Conservation (phyloP, 1,284 basidiomycete species). For the Hymenochaete sp. region DNA sequence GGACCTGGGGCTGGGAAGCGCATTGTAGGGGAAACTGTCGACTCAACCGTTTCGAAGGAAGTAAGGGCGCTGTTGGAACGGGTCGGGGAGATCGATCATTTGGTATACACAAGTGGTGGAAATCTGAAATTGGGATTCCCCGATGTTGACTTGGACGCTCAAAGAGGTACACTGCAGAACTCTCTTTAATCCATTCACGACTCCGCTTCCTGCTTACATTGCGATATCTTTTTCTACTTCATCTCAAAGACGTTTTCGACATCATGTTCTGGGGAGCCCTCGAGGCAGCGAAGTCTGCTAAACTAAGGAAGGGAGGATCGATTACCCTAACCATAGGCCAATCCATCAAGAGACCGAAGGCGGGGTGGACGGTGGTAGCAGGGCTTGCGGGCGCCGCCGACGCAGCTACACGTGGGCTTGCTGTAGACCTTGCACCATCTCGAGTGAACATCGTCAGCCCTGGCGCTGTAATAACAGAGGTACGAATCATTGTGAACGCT, state of each 20-base stretch:
- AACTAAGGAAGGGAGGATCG: conserved; percentile 19
- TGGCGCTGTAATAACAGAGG: conserved; percentile 18
- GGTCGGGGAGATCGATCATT: conserved; percentile 20
- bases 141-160: conserved; percentile 12
- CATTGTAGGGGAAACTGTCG: conserved; percentile 14
- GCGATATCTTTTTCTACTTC: no score
- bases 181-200: no score
- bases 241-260: conserved; percentile 18
- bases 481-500: conserved; percentile 1
- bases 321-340: conserved; percentile 19
- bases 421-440: conserved; percentile 21
- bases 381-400: conserved; percentile 20
- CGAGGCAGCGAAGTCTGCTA: conserved; percentile 18
- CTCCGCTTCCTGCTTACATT: no score
- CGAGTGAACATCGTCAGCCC: conserved; percentile 21
- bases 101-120: conserved; percentile 20
- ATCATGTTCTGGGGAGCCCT: conserved; percentile 21
- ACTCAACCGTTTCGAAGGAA: conserved; percentile 8
- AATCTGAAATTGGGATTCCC: conserved; percentile 9
- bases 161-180: conserved; percentile 9
- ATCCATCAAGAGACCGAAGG: not conserved
- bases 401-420: conserved; percentile 20
- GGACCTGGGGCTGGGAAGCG: conserved; percentile 1
- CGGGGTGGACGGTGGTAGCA: conserved; percentile 19
- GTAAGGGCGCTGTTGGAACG: conserved; percentile 13